Percentiles rank a stretch among this genome's conserved stretches.
Conservation (phyloP, 371 early-diverging fungal genomes). For the Zopfochytrium polystomum region DNA sequence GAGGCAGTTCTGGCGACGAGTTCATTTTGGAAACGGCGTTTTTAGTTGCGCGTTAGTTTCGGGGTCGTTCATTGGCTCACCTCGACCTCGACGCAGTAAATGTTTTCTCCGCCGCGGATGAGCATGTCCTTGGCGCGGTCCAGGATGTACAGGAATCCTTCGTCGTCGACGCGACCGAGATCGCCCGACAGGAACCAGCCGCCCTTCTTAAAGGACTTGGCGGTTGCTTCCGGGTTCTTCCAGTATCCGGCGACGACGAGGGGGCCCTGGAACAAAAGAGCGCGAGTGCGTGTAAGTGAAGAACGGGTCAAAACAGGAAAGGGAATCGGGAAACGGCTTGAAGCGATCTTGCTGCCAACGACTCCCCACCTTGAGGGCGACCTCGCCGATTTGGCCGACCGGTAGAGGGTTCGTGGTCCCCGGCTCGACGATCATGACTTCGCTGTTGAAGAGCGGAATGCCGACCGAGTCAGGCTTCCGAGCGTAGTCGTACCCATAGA, state of each 20-base stretch:
- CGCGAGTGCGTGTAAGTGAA: background rate
- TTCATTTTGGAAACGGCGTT: no score
- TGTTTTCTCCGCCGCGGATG: constrained; percentile 36
- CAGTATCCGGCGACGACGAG: constrained; percentile 31
- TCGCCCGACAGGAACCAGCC: constrained; percentile 30
- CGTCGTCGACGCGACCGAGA: constrained; percentile 23
- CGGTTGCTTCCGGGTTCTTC: constrained; percentile 25
- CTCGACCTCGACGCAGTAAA: constrained; percentile 32
- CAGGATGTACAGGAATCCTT: constrained; percentile 29
- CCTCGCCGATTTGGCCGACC: constrained; percentile 21
- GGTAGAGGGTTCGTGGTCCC: constrained; percentile 4
- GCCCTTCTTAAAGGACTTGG: background rate
- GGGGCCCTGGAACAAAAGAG: constrained; percentile 10
- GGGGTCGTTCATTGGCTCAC: no score
- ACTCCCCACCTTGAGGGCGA: constrained; percentile 10
- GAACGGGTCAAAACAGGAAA: no score
- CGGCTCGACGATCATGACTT: constrained; percentile 15
- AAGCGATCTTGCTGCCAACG: no score
- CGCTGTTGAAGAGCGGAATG: constrained; percentile 1
- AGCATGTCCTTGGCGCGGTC: constrained; percentile 32
- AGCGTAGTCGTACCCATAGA: constrained; percentile 17
- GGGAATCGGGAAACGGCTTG: no score
- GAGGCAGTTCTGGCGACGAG: no score
- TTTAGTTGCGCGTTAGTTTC: no score
- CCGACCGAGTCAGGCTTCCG: constrained; percentile 23